phyloP scores from a whole-genome alignment of 768 basidiomycete genomes.

The Auricularia auricula-judae region DNA sequence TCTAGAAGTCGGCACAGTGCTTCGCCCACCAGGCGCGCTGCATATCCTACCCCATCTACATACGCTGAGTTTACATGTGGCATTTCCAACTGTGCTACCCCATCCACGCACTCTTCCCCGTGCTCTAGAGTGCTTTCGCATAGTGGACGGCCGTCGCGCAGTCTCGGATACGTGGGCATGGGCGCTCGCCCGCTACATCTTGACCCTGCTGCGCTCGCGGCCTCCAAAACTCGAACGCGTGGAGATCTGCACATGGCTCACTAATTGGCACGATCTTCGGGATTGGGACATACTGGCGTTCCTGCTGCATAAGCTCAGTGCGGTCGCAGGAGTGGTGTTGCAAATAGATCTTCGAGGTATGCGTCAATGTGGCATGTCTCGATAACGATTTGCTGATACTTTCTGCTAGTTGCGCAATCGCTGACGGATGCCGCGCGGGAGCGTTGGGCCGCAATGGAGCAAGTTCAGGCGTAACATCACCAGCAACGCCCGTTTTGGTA shows the following conservation, averaged over 20 bases:
- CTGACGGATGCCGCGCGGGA: no score
- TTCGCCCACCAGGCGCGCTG: background rate
- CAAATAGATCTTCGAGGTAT: background rate
- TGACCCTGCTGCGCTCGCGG: background rate
- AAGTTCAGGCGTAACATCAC: no score
- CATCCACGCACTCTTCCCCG: background rate
- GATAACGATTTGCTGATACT: no score
- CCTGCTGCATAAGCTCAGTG: background rate
- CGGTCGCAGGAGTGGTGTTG: background rate
- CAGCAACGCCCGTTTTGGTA: no score
- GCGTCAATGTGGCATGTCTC: background rate
- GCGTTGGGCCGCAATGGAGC: no score
- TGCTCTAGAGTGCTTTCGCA: background rate
- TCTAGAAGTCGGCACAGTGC: background rate
- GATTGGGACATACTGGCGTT: background rate
- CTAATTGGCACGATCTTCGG: background rate
- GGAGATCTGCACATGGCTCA: background rate
- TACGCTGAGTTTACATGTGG: background rate
- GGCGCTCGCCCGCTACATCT: background rate
- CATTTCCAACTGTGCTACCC: background rate
- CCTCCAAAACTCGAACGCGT: background rate
- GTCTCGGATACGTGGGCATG: background rate
- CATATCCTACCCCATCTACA: background rate
- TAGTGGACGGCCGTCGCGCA: background rate
- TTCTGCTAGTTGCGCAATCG: no score